Evolutionary conservation across 1,139 yeast species (phyloP), one percentile per base, ranked within the genome.

Genomic region (Pichia sp.): DNA sequence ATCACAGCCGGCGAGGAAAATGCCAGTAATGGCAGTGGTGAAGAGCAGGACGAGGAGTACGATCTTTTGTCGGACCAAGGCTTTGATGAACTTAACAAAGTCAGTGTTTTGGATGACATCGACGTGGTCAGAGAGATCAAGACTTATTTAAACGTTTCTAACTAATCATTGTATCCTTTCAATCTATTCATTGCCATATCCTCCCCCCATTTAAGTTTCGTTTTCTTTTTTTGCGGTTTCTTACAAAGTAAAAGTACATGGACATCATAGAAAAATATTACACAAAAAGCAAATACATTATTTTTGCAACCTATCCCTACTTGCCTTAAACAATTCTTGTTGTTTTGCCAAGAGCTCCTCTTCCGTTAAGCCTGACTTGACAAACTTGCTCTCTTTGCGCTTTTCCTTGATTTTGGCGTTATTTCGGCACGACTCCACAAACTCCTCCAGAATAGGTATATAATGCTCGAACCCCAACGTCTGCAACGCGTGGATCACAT

Each of bases 281-380:
- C 15, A 10, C 19, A 32, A 29, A 13, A 36, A 19, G 29, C 30
- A 16, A 8, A 13, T 34, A 19, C 15, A 11, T 54, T 74, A 76
- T 57, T 75, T 78, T 59, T 86, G 87, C 61, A 87, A 75, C 58
- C 89, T 76, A 57, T 90, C 90, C 60, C 98, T 78, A 34, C 97
- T 89, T 67, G 88, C 86, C 63, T 93, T 88, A 72, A 93, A 92
- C 59, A 93, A 75, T 67, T 88, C 95, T 67, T 93, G 98, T 69
- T 93, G 99, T 69, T 93, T 96, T 63, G 82, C 81, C 66, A 93
- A 78, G 57, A 93, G 75, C 69, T 93, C 99, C 69, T 92, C 99
- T 67, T 92, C 98, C 1, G 93, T 76, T 59, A 92, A 77, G 0
- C 98, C 98, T 7, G 95, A 86, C 64, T 89, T 90, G 70, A 90